A percentile compares a stretch with the other conserved stretches of the same genome.
phyloP scores from a whole-genome alignment of 495 filamentous ascomycete species.

The Aspergillus hancockii region DNA sequence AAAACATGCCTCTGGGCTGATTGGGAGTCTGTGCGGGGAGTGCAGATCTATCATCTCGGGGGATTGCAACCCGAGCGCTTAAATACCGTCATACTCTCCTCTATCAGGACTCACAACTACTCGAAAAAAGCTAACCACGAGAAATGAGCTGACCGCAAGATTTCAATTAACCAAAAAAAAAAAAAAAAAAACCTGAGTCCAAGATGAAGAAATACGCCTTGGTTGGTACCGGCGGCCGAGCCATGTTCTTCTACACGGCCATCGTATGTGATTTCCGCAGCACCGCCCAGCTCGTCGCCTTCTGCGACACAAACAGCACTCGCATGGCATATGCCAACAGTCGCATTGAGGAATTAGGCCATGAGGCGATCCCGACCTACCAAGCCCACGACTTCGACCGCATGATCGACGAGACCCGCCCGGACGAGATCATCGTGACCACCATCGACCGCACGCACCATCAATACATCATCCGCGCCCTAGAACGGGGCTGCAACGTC shows the following conservation, averaged over 20 bases:
- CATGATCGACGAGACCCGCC: slow-evolving; percentile 53
- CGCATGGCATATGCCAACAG: slow-evolving; percentile 32
- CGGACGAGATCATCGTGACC: slow-evolving; percentile 58
- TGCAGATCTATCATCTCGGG: slow-evolving; percentile 7
- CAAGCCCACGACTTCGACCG: slow-evolving; percentile 51
- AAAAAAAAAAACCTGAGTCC: background rate
- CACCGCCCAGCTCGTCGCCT: slow-evolving; percentile 49
- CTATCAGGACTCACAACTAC: background rate
- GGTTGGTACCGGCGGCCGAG: slow-evolving; percentile 35
- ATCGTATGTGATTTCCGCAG: slow-evolving; percentile 48
- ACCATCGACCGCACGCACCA: slow-evolving; percentile 61
- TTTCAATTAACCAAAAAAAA: background rate
- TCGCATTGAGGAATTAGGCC: slow-evolving; percentile 23
- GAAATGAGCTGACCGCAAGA: too few species aligned
- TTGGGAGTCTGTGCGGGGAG: background rate
- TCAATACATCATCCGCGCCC: slow-evolving; percentile 53
- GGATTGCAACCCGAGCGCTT: background rate
- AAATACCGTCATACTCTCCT: background rate
- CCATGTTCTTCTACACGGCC: slow-evolving; percentile 56
- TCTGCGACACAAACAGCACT: slow-evolving; percentile 39
- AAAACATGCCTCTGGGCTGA: background rate
- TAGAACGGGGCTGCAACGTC: slow-evolving; percentile 57
- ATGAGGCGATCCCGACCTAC: slow-evolving; percentile 46
- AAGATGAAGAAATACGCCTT: slow-evolving; percentile 33
- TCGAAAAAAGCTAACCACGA: background rate